Evolutionary conservation across 2,329 filamentous ascomycete species (phyloP), one percentile per base, ranked within the genome.

Genomic region (Podosphaera aphanis): DNA sequence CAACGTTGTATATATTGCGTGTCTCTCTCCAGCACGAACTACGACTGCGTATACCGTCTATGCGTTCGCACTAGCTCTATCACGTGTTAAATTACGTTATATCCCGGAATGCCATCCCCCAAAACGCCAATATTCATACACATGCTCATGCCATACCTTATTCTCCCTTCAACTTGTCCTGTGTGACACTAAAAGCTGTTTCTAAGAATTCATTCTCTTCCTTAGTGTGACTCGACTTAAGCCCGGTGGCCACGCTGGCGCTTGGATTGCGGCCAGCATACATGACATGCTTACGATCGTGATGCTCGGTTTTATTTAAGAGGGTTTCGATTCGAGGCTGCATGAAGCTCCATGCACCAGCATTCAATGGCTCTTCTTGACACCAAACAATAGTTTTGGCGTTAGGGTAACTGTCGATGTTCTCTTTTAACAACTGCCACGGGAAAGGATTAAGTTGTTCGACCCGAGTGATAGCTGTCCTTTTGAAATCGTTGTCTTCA

Each of bases 371-470:
- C 69, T 98, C 90, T 64, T 98, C 90, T 66, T 98, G 90, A 55
- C 76, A 79, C 86, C 86, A 98, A 51, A 98, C 85, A 54, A 98
- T 85, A 52, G 85, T 88, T 73, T 94, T 83, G 56, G 88, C 88
- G 64, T 98, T 98, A 61, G 86, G 84, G 70, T 98, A 98, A 63
- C 69, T 76, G 69, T 98, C 88, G 46, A 98, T 73, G 69, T 95
- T 95, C 64, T 95, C 88, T 69, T 82, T 83, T 46, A 98, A 75
- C 64, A 90, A 85, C 57, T 86, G 78, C 88, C 90, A 98, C 44
- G 90, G 90, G 83, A 98, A 98, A 58, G 90, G 90, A 68, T 98
- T 86, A 49, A 98, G 74, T 67, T 98, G 90, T 69, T 98, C 90
- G 54, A 98, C 76, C 60, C 90, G 85, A 19, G 86, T 94, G 61